Evolutionary conservation across 805 yeast species (phyloP), one percentile per base, ranked within the genome.

Genomic region (Schwanniomyces vanrijiae): DNA sequence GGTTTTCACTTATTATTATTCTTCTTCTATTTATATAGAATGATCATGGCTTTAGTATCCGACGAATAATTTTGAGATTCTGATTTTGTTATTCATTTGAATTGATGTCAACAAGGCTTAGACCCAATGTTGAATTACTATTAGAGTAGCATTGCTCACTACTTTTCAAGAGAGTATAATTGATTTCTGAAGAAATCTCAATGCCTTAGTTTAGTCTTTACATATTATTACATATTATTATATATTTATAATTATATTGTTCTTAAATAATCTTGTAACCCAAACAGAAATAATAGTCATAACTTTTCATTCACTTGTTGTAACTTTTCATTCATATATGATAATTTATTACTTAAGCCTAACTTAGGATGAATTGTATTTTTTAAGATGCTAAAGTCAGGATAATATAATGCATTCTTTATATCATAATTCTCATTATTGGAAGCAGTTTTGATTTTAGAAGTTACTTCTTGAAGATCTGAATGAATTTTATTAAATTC

Each of bases 11-110:
- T 92, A 60, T 69, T 89, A 62, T 76, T 92, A 86, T 94, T 94
- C 81, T 92, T 94, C 86, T 90, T 81, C 78, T 92, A 90, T 78
- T 81, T 92, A 62, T 92, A 91, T 80, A 83, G 95, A 75, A 90
- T 91, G 96, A 90, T 91, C 70, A 84, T 91, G 80, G 90, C 96
- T 39, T 80, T 91, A 64, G 89, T 92, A 62, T 82, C 84, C 38
- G 90, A 86, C 56, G 88, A 60, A 19, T 38, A 38, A 31, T 37
- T 38, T 42, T 29, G 6, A 34, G 24, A 31, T 22, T 26, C 25
- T 19, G 25, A 19, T 37, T 19, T 20, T 18, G 19, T 18, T 16
- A 16, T 31, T 14, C 14, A 28, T 31, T 31, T 6, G 11, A 6
- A 31, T 14, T 31, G 6, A 14, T 13, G 20, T 31, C 35, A 16